Percentiles rank a stretch among this genome's conserved stretches.
phyloP scores from a whole-genome alignment of 2,329 filamentous ascomycete species.

The Dothideomycetidae sp. region DNA sequence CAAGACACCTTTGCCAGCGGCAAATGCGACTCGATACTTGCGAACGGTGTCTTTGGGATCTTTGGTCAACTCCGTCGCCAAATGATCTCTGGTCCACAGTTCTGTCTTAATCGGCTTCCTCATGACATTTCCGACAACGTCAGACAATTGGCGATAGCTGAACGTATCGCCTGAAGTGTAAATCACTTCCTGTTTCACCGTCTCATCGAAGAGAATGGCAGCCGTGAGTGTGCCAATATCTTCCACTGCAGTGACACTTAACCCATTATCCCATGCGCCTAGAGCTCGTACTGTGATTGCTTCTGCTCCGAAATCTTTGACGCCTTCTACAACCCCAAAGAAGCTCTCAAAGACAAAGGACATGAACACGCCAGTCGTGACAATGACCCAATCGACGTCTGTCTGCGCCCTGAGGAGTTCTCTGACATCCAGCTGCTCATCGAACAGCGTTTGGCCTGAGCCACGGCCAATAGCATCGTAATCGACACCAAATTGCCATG shows the following conservation, averaged over 20 bases:
- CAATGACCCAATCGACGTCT: slow-evolving; percentile 41
- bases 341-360: slow-evolving; percentile 50
- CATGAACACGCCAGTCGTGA: slow-evolving; percentile 58
- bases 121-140: slow-evolving; percentile 35
- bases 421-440: slow-evolving; percentile 50
- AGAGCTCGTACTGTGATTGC: slow-evolving; percentile 28
- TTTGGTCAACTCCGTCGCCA: slow-evolving; percentile 33
- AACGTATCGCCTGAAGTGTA: slow-evolving; percentile 50
- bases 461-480: slow-evolving; percentile 50
- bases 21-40: slow-evolving; percentile 51
- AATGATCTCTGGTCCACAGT: slow-evolving; percentile 33
- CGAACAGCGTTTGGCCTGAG: slow-evolving; percentile 50
- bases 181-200: slow-evolving; percentile 32
- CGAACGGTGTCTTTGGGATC: slow-evolving; percentile 37
- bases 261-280: slow-evolving; percentile 46
- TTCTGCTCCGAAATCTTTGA: slow-evolving; percentile 11
- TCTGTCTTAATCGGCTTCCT: slow-evolving; percentile 33
- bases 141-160: slow-evolving; percentile 37
- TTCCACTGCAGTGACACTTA: slow-evolving; percentile 47
- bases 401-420: slow-evolving; percentile 35
- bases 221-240: slow-evolving; percentile 52
- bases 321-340: slow-evolving; percentile 48
- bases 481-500: slow-evolving; percentile 63
- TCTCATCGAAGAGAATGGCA: slow-evolving; percentile 35
- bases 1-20: slow-evolving; percentile 41